Evolutionary conservation across 495 filamentous ascomycete species (phyloP), one percentile per base, ranked within the genome.

Genomic region (Penicillium crystallinum): DNA sequence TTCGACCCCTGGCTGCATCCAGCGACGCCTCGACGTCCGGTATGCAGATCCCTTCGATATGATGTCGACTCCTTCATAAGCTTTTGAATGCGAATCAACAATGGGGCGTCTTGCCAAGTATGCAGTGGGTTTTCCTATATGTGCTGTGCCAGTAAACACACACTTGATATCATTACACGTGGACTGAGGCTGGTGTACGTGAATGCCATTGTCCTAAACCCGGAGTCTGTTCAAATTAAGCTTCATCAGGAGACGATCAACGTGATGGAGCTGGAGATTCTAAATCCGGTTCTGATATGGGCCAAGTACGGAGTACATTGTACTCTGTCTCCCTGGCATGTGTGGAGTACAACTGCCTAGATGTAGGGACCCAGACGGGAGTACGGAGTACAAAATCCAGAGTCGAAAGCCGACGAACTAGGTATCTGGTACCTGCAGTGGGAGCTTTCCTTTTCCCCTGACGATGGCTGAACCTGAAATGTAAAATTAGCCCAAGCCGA

Each of bases 11-110:
- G 40, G 25, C 40, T 15, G 25, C 40, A 29, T 43, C 23, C 40
- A 43, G 40, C 40, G 22, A 42, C 7, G 23, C 15, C 40, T 29
- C n/a, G 15, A 29, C 40, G 6, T 43, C 23, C 30, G 40, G 40
- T 43, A 43, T 43, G 40, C 25, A 43, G 40, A 43, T 43, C 40
- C 39, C 4, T 43, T 41, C 30, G 23, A 42, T 42, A 42, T 43
- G 40, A 43, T 27, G 23, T 43, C 40, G 40, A 42, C n/a, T 6
- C 23, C 39, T 15, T 43, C 40, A 43, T 29, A 43, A 29, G 23
- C 40, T 43, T 43, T 43, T 11, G 40, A 43, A 43, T 43, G 40
- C 22, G n/a, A 41, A 39, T 22, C 19, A 39, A 14, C 25, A 18
- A 29, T 43, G 15, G 23, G 23, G n/a, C 10, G 10, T 43, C 10